phyloP scores from a whole-genome alignment of 768 basidiomycete species.

The Boletales sp. region DNA sequence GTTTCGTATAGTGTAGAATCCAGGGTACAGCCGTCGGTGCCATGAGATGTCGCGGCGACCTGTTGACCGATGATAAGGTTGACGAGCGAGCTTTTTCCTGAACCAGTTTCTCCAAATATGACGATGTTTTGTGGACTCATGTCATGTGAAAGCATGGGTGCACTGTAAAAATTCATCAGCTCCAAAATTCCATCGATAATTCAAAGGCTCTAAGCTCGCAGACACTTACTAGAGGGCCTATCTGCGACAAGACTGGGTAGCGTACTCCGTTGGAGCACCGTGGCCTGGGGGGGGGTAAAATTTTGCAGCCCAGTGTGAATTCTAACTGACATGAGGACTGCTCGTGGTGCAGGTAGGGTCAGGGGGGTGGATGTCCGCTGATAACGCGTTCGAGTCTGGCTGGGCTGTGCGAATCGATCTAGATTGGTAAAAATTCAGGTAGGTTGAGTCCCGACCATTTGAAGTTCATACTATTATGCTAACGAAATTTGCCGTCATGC shows the following conservation, averaged over 20 bases:
- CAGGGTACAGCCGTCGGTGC: conserved; percentile 36
- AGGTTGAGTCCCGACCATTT: too few relatives aligned
- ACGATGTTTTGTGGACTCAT: conserved; percentile 23
- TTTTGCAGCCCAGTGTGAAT: background rate
- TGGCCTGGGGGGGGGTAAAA: too few relatives aligned
- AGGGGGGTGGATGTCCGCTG: background rate
- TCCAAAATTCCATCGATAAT: background rate
- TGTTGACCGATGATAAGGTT: conserved; percentile 37
- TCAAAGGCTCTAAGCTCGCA: background rate
- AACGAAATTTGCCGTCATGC: background rate
- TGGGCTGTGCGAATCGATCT: background rate
- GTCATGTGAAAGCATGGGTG: conserved; percentile 11
- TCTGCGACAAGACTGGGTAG: conserved; percentile 3
- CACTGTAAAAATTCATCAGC: conserved; percentile 8
- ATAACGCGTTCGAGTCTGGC: too few relatives aligned
- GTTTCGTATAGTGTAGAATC: conserved; percentile 23
- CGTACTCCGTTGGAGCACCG: background rate
- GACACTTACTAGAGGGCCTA: conserved; percentile 3
- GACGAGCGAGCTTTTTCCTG: conserved; percentile 43
- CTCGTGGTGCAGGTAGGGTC: conserved; percentile 12
- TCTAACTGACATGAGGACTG: conserved; percentile 16
- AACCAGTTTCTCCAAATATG: conserved; percentile 31
- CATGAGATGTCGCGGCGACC: conserved; percentile 30
- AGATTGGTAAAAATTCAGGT: background rate
- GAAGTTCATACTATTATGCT: too few relatives aligned